Evolutionary conservation across 2,329 filamentous ascomycete genomes (phyloP).

Genomic region (Fusarium odoratissimum): DNA sequence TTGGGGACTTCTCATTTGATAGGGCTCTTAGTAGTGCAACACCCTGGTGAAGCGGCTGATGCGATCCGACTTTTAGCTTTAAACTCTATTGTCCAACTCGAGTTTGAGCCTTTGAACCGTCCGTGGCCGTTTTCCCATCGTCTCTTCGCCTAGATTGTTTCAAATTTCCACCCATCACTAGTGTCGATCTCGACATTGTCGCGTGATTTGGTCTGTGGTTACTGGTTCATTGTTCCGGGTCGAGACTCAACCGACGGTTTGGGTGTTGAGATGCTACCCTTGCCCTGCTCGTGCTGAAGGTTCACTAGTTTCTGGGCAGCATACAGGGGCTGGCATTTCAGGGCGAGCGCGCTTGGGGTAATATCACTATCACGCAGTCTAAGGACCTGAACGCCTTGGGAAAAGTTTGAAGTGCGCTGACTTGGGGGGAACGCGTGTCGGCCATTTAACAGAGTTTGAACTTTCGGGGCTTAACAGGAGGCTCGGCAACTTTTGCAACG

Average conservation of each 20-base stretch:
- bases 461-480: neutral
- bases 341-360: neutral
- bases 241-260: neutral
- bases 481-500: neutral
- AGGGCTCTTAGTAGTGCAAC: neutral
- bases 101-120: neutral
- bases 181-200: neutral
- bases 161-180: neutral
- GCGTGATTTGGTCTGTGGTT: neutral
- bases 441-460: neutral
- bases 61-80: neutral
- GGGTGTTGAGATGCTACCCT: neutral
- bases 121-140: neutral
- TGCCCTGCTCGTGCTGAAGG: neutral
- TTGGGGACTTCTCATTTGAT: neutral
- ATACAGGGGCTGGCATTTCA: neutral
- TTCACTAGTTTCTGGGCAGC: neutral
- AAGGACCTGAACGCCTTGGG: neutral
- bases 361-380: neutral
- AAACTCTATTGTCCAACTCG: slow-evolving; percentile 9
- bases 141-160: slow-evolving; percentile 1
- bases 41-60: neutral
- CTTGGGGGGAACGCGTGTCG: neutral
- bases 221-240: neutral
- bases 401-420: neutral